phyloP scores from a whole-genome alignment of 768 basidiomycete species.

The Butyriboletus loyo region DNA sequence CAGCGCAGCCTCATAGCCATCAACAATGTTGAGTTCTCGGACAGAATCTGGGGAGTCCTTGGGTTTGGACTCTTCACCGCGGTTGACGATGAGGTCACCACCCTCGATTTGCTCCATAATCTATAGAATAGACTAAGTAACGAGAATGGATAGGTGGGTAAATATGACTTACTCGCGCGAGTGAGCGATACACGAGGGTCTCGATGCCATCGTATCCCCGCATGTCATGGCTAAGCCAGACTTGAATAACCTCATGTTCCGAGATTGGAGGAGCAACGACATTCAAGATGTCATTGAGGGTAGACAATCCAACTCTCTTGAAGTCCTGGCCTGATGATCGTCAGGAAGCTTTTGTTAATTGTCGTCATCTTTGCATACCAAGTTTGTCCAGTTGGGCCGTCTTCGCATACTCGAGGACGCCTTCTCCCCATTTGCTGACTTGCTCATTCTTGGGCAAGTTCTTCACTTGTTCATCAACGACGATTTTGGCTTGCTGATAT shows the following conservation, averaged over 20 bases:
- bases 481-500: constrained; percentile 81
- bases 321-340: constrained; percentile 75
- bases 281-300: constrained; percentile 88
- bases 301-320: constrained; percentile 81
- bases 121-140: constrained; percentile 35
- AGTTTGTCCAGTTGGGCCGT: constrained; percentile 87
- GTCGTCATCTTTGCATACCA: constrained; percentile 47
- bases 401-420: constrained; percentile 84
- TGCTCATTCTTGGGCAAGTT: constrained; percentile 81
- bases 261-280: constrained; percentile 98
- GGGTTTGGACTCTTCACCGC: constrained; percentile 71
- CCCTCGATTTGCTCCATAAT: constrained; percentile 95
- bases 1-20: constrained; percentile 79
- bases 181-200: constrained; percentile 84
- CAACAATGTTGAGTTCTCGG: constrained; percentile 78
- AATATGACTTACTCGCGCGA: constrained; percentile 62
- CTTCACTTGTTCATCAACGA: constrained; percentile 93
- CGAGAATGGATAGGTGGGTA: not conserved
- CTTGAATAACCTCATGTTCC: constrained; percentile 95
- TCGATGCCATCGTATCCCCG: constrained; percentile 94
- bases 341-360: not conserved
- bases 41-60: constrained; percentile 47
- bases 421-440: constrained; percentile 86
- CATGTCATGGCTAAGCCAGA: constrained; percentile 97
- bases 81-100: constrained; percentile 85